A percentile compares a stretch with the other conserved stretches of the same genome.
These are phyloP conservation scores for Lithospermum erythrorhizon DNA, from an alignment of 257 asterid species.

Conservation along the genomic window DNA sequence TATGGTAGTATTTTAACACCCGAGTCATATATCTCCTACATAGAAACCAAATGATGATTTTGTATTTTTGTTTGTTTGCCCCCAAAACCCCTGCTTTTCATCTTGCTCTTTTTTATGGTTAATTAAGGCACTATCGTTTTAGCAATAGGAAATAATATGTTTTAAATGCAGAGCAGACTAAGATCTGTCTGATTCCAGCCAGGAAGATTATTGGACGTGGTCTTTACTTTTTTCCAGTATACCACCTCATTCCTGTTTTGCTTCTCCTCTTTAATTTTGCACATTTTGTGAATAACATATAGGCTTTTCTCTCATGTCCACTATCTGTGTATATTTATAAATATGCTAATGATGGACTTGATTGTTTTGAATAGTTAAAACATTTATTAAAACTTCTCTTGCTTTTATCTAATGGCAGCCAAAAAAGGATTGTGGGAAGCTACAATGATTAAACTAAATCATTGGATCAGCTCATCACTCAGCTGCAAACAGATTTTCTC, in stretches of 20 bases:
- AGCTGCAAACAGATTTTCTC: slow-evolving; percentile 31
- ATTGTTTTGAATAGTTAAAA: not conserved
- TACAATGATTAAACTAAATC: slow-evolving; percentile 55
- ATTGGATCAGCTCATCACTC: slow-evolving; percentile 78
- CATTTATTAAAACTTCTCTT: slow-evolving; percentile 1
- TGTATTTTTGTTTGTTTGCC: no score
- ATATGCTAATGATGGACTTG: not conserved
- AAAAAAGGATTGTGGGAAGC: slow-evolving; percentile 65
- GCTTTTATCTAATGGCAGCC: slow-evolving; percentile 34
- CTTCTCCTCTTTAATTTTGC: no score
- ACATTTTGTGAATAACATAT: no score
- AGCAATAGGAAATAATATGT: not conserved
- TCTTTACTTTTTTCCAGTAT: not conserved
- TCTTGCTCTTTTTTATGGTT: not conserved
- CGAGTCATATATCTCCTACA: not conserved
- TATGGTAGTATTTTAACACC: slow-evolving; percentile 37
- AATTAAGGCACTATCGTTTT: not conserved
- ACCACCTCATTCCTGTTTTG: not conserved
- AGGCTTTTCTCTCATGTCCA: no score
- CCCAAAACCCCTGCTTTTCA: not conserved
- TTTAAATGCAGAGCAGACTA: not conserved
- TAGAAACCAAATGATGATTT: not conserved
- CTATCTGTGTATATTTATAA: not conserved
- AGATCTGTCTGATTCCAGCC: no score
- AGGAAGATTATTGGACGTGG: not conserved